Evolutionary conservation across 2,329 filamentous ascomycete genomes (phyloP), one percentile per base, ranked within the genome.

Genomic region (Colletotrichum cuscutae): DNA sequence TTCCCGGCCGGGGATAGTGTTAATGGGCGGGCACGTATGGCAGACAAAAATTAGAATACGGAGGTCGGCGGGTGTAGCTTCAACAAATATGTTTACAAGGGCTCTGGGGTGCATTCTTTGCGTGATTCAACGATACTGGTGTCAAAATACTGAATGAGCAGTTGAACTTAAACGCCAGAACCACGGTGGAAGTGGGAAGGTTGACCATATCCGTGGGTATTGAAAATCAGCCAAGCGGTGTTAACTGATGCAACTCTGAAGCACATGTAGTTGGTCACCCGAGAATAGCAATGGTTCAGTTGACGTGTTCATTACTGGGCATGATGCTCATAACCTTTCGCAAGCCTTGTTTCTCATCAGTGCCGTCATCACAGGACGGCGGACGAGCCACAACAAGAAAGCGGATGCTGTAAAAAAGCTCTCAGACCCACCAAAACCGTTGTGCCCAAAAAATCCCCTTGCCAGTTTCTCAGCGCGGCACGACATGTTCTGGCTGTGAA

Each of bases 401-500:
- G 24, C 32, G 59, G 54, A 62, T 69, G 19, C 46, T 42, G 37
- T 52, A 35, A 63, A 64, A 64, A 53, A 19, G 46, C 24, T 46
- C 30, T 64, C 61, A 49, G 46, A 35, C 58, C 53, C 59, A 69
- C 58, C 53, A 53, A 59, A n/a, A 64, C 65, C 35, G 58, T 53
- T 49, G 19, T 49, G 42, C 42, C 42, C 13, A 42, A 42, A 22
- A 64, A 69, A 30, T 69, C 59, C 70, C 70, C 26, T 64, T 72
- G 70, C 70, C 65, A 64, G 37, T 69, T 69, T 64, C 46, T n/a
- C 61, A 58, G 52, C 32, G 53, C 24, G 35, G 26, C 58, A 56
- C 69, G 30, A 59, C 58, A 56, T 22, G 24, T 30, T 46, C 61
- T 26, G n/a, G 52, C 61, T 32, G 49, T 32, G 32, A 8, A 30